Conservation (phyloP, 2,329 filamentous ascomycete genomes). For the Ophidiomyces ophidiicola region DNA sequence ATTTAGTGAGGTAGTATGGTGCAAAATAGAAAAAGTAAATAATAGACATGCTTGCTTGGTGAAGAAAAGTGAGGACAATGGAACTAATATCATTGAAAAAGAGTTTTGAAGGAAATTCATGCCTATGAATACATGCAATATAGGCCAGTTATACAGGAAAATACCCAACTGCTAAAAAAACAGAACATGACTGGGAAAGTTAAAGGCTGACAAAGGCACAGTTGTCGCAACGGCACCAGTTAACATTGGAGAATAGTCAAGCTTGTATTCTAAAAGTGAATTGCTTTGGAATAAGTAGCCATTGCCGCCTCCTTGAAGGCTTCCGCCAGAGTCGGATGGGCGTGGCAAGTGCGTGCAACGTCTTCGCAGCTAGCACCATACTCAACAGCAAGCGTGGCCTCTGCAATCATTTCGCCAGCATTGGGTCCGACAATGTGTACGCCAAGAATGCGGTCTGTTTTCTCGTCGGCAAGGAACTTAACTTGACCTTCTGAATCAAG, state of each 20-base stretch:
- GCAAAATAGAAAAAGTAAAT: too few relatives aligned
- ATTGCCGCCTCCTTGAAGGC: conserved; percentile 99
- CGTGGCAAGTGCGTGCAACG: conserved; percentile 87
- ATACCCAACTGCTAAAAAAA: conserved; percentile 10
- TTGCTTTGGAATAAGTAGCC: conserved; percentile 89
- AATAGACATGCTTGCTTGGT: too few relatives aligned
- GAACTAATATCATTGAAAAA: conserved; percentile 6
- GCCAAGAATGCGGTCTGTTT: conserved; percentile 90
- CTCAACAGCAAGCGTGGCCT: conserved; percentile 87
- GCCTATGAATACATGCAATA: conserved; percentile 10
- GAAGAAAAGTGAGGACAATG: too few relatives aligned
- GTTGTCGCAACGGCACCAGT: neutral
- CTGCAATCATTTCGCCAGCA: conserved; percentile 98
- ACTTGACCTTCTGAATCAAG: conserved; percentile 89
- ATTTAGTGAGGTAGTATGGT: too few relatives aligned
- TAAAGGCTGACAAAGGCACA: conserved; percentile 1
- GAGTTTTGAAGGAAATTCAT: neutral
- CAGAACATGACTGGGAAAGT: neutral
- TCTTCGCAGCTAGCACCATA: conserved; percentile 94
- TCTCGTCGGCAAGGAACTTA: conserved; percentile 91
- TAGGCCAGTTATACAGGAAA: conserved; percentile 7
- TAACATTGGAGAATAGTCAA: neutral
- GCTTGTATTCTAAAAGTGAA: conserved; percentile 62
- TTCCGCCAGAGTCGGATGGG: conserved; percentile 89
- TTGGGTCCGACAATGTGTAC: conserved; percentile 94